Evolutionary conservation across 257 asterid species (phyloP), one percentile per base, ranked within the genome.

Genomic region (Scutellaria minor): DNA sequence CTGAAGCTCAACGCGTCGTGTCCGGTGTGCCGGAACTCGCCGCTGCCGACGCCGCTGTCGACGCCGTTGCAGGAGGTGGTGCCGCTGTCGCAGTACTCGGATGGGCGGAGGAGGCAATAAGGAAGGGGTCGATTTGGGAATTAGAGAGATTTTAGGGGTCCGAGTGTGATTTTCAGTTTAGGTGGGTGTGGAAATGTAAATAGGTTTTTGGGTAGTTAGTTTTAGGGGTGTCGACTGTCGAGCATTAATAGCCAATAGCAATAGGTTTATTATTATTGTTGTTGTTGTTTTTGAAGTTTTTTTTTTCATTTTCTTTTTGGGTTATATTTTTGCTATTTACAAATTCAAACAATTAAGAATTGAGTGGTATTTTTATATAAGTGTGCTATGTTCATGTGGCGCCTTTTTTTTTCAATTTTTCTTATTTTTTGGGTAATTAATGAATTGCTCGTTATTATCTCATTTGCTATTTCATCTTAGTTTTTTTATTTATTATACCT

Each of bases 1-100:
- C 83, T 95, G 61, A 92, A 92, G 88, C 83, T 92, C 66, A 92
- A 92, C 81, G 88, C 97, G 0, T 90, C 98, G 5, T 95, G 98
- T 56, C 98, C 98, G 0, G 96, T 92, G 2, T 95, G 99, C 71
- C 92, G 99, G 77, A 95, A 70, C 70, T 95, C 99, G 13, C 99
- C 98, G 68, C 82, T 95, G 53, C 98, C 97, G 14, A 94, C 98
- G 50, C 98, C 98, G 71, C 78, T 91, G n/a, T 87, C 97, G 11
- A 94, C 99, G 73, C 98, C 98, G 82, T 41, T 95, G 83, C 91
- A 91, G 78, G 99, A 95, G 80, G 99, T 90, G 71, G 98, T 95
- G 80, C 98, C 99, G 75, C 97, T 95, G 9, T 92, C 99, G 14
- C 99, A 85, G 80, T 92, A 86, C 77, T 65, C 97, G 53, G 98